phyloP scores from a whole-genome alignment of 352 stramenopile species.

The Phytophthora tentaculata region DNA sequence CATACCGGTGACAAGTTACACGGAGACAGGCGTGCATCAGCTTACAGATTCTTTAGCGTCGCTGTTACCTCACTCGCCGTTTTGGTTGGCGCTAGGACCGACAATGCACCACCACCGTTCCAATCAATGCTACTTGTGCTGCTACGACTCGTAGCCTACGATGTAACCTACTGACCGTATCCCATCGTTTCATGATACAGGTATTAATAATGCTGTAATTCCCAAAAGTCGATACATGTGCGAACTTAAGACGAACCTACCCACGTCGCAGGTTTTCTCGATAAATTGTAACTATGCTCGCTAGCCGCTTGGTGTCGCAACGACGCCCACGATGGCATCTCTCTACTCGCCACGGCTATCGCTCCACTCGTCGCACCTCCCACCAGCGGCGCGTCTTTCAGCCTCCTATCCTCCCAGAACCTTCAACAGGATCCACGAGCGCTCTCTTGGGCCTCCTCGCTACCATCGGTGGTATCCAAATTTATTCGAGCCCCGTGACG shows the following conservation, averaged over 20 bases:
- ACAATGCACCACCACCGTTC: too few species aligned
- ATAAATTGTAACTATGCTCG: conserved; percentile 6
- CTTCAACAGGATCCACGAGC: conserved; percentile 8
- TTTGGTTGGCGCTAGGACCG: too few species aligned
- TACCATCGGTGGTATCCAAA: conserved; percentile 13
- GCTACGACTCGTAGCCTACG: too few species aligned
- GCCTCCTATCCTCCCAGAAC: background rate
- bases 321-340: conserved; percentile 10
- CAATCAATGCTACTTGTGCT: background rate
- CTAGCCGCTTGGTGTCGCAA: background rate
- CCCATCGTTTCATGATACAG: too few species aligned
- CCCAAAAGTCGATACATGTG: too few species aligned
- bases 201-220: too few species aligned
- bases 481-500: conserved; percentile 14
- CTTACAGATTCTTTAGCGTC: conserved; percentile 9
- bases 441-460: conserved; percentile 12
- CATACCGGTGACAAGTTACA: too few species aligned
- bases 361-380: background rate
- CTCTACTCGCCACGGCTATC: background rate
- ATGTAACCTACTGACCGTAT: too few species aligned
- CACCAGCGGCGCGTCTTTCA: background rate
- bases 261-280: conserved; percentile 2
- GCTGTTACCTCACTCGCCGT: too few species aligned
- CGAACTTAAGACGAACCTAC: conserved; percentile 9
- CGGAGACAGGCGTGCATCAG: conserved; percentile 3